Evolutionary conservation across 495 filamentous ascomycete species (phyloP).

Genomic region (Hypoxylon subgilvum): DNA sequence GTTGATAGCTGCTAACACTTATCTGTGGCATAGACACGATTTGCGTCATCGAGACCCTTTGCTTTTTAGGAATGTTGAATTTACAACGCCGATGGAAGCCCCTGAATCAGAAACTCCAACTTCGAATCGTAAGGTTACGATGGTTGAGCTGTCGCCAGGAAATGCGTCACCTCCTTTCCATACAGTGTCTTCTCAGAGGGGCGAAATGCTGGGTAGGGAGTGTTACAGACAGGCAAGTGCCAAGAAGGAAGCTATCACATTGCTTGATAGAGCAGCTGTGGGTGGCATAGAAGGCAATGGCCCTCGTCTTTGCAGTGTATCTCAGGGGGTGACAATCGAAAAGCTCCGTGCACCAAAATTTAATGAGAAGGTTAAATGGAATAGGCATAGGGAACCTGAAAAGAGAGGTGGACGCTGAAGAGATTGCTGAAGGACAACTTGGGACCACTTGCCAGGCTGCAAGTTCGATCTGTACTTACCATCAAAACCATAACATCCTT

Average conservation of each 20-base stretch:
- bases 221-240: background rate
- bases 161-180: background rate
- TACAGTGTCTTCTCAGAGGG: background rate
- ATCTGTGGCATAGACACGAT: constrained; percentile 8
- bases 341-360: background rate
- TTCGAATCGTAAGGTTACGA: constrained; percentile 36
- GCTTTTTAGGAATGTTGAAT: constrained; percentile 38
- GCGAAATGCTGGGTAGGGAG: background rate
- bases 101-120: constrained; percentile 5
- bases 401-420: background rate
- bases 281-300: background rate
- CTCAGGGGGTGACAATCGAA: constrained; percentile 6
- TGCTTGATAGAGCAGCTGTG: background rate
- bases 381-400: background rate
- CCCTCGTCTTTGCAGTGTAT: background rate
- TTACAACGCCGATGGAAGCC: constrained; percentile 20
- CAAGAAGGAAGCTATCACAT: background rate
- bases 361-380: background rate
- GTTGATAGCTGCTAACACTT: constrained; percentile 4
- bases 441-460: background rate
- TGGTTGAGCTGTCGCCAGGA: constrained; percentile 27
- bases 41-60: constrained; percentile 5
- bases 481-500: too few relatives aligned
- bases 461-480: background rate
- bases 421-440: background rate